Base-by-base conservation (phyloP, 2,329 filamentous ascomycete genomes). In the Fusarium coicis region DNA sequence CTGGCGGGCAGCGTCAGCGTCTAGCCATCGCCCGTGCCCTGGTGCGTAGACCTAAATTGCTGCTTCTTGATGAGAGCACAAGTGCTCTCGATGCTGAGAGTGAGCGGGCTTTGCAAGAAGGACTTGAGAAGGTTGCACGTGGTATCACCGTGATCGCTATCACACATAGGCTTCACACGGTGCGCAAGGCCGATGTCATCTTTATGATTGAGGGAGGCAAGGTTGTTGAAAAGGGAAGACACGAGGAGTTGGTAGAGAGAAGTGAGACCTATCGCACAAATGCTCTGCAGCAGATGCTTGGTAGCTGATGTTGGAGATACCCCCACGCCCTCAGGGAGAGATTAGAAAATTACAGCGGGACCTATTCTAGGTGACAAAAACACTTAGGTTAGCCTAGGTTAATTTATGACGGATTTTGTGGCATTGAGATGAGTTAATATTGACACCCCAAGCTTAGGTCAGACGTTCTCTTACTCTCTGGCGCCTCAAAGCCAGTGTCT, bases 1-100 rank as follows among this genome's bases (percentile, higher is more conserved):
- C 92, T 0, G 94, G 93, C 4, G 94, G 94, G 0, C 94, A 97
- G 79, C 89, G 91, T 21, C 94, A 97, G 80, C 88, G 93, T 2
- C 82, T 97, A 19, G 91, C 91, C 1, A 95, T 97, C 77, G 93
- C 94, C 0, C 87, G 94, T 30, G 93, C 93, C 0, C 84, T 96
- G 6, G 87, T 95, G 6, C 88, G 93, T 1, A 87, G 89, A 69
- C 94, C 94, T 0, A 87, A 91, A 52, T 85, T 97, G 3, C 81
- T 97, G 23, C 88, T 97, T 43, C 85, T 97, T 2, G 94, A 97
- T 76, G 94, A 97, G 84, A 93, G 93, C 36, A 97, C 94, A 0
- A 93, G 90, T 46, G 92, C 92, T 7, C 85, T 97, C 6, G 94
- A 97, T 76, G 88, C 89, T 0, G 91, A 91, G 76, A 92, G 89